Evolutionary conservation across 257 asterid species (phyloP), one percentile per base, ranked within the genome.

Genomic region (Nicotiana tomentosiformis): DNA sequence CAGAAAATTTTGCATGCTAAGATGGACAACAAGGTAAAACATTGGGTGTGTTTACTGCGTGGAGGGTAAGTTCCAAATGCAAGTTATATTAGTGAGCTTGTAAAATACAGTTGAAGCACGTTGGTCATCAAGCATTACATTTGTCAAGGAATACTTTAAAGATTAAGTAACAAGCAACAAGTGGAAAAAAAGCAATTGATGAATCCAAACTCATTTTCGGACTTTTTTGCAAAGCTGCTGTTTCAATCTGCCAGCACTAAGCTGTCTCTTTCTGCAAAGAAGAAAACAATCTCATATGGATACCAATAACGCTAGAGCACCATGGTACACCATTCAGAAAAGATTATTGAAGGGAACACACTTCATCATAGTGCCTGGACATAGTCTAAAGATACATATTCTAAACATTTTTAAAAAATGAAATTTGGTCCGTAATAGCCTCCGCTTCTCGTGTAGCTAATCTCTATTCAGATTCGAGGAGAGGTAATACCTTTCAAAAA

Each of bases 1-100:
- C 94, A 89, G 88, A 78, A 64, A 87, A 87, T 17, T 46, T 5
- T 9, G 51, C 53, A 66, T 17, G 69, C 83, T 65, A 65, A 81
- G 60, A 81, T 65, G 76, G 83, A 65, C 83, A 23, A 46, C 46
- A 80, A 80, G n/a, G 46, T 8, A 7, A 80, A 64, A 79, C 39
- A 74, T 74, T 49, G 79, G 62, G 23, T 14, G 51, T 74, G 37
- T 74, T 74, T 49, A 74, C 79, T 23, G 14, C 39, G 51, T 74
- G 61, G 43, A 26, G 79, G 79, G 61, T 72, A 49, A 49, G 79
- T 49, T 49, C 61, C 15, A 23, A 49, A 74, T 74, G 62, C 43
- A 74, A 49, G 23, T 74, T 74, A 23, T 49, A 74, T 49, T 74
- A 49, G 62, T 6, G 23, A 74, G 23, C 61, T 49, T 4, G 43